Evolutionary conservation across 441 rosid species (phyloP).

Genomic region (Syzygium syzygioides): DNA sequence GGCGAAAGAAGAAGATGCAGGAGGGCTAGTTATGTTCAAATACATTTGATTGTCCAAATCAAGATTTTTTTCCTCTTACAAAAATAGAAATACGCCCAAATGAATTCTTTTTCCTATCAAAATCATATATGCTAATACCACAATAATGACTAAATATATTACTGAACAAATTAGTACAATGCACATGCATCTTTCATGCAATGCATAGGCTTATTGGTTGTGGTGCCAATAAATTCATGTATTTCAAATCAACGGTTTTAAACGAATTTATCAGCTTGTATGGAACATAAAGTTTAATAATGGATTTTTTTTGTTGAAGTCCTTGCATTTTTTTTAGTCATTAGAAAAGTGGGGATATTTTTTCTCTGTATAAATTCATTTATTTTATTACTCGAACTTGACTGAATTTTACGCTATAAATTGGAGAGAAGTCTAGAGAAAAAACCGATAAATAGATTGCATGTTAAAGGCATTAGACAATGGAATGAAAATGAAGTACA

Average conservation of each 20-base stretch:
- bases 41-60: too few species aligned
- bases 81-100: too few species aligned
- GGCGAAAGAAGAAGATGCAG: too few species aligned
- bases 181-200: too few species aligned
- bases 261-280: not conserved
- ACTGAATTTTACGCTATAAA: not conserved
- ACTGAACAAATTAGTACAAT: too few species aligned
- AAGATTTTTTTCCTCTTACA: too few species aligned
- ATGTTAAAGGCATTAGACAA: accelerated
- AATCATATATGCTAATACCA: too few species aligned
- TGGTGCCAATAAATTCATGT: not conserved
- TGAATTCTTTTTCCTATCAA: too few species aligned
- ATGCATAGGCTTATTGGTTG: too few species aligned
- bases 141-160: too few species aligned
- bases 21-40: too few species aligned
- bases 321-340: not conserved
- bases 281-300: not conserved
- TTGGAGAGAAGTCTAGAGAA: not conserved
- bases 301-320: not conserved
- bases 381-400: too few species aligned
- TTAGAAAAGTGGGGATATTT: not conserved
- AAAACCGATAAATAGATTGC: not conserved
- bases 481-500: not conserved
- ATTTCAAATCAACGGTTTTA: not conserved
- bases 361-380: not conserved